A percentile compares a stretch with the other conserved stretches of the same genome.
Evolutionary conservation across 768 basidiomycete species (phyloP).

Genomic region (Leccinum truebloodii): DNA sequence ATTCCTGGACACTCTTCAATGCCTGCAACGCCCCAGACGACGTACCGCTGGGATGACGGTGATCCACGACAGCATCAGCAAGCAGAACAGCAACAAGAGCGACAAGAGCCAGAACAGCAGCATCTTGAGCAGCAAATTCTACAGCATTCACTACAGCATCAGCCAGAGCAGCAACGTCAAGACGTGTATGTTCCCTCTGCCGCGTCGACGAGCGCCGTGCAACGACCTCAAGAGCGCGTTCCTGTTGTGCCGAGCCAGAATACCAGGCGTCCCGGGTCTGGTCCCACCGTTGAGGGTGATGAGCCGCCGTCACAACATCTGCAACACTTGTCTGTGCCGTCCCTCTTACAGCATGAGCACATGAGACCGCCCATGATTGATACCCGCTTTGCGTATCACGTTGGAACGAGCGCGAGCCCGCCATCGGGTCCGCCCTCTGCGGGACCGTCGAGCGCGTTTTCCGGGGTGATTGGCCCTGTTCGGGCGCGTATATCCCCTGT

Average conservation of each 20-base stretch:
- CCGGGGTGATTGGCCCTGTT: conserved; percentile 24
- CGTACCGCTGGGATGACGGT: conserved; percentile 46
- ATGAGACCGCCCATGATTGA: conserved; percentile 39
- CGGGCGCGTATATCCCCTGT: conserved; percentile 30
- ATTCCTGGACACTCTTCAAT: conserved; percentile 48
- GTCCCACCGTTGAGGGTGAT: conserved; percentile 26
- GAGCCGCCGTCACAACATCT: conserved; percentile 20
- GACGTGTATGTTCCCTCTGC: conserved; percentile 22
- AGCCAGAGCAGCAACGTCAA: conserved; percentile 30
- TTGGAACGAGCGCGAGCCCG: conserved; percentile 31
- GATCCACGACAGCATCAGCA: conserved; percentile 9
- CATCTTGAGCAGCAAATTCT: conserved; percentile 40
- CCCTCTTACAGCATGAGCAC: conserved; percentile 25
- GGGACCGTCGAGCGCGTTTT: conserved; percentile 17
- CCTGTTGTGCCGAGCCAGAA: conserved; percentile 35
- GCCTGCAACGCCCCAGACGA: conserved; percentile 47
- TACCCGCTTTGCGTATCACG: conserved; percentile 29
- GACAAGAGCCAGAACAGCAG: conserved; percentile 36
- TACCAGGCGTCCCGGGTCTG: conserved; percentile 20
- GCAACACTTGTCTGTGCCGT: conserved; percentile 26
- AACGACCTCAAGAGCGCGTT: conserved; percentile 27
- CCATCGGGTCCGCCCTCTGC: conserved; percentile 35
- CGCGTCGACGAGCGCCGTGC: conserved; percentile 18
- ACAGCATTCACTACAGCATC: conserved; percentile 40
- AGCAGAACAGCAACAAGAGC: conserved; percentile 19